Conservation (phyloP, 805 yeast species). For the Zygosaccharomyces bailii region DNA sequence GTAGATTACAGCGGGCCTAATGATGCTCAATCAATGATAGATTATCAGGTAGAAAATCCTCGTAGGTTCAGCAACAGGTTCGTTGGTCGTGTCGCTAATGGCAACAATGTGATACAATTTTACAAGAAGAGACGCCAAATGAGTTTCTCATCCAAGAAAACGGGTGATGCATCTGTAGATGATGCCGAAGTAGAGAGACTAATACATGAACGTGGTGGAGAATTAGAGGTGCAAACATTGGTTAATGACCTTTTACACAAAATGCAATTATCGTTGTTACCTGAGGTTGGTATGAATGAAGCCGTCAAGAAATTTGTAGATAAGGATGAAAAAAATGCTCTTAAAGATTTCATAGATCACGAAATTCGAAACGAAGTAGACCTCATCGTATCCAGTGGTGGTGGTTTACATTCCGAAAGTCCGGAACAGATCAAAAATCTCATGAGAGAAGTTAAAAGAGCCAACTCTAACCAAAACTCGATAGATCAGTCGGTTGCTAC, state of each 20-base stretch:
- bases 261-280: conserved; percentile 63
- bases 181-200: conserved; percentile 19
- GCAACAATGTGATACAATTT: conserved; percentile 78
- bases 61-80: conserved; percentile 84
- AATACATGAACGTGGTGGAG: conserved; percentile 34
- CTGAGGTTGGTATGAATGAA: conserved; percentile 68
- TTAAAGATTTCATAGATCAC: conserved; percentile 57
- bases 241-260: conserved; percentile 61
- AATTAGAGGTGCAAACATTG: conserved; percentile 55
- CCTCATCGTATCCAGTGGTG: conserved; percentile 43
- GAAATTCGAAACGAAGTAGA: conserved; percentile 54
- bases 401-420: conserved; percentile 39
- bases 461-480: conserved; percentile 20
- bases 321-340: conserved; percentile 74
- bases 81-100: conserved; percentile 87
- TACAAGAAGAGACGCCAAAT: conserved; percentile 45
- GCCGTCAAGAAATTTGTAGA: conserved; percentile 72
- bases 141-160: conserved; percentile 15
- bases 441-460: conserved; percentile 42
- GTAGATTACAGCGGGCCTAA: conserved; percentile 76
- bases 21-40: conserved; percentile 35
- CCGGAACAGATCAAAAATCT: conserved; percentile 43
- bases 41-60: conserved; percentile 88
- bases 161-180: conserved; percentile 13
- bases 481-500: not conserved